Evolutionary conservation across 441 rosid genomes (phyloP), one percentile per base, ranked within the genome.

Genomic region (Croton laevigatus): DNA sequence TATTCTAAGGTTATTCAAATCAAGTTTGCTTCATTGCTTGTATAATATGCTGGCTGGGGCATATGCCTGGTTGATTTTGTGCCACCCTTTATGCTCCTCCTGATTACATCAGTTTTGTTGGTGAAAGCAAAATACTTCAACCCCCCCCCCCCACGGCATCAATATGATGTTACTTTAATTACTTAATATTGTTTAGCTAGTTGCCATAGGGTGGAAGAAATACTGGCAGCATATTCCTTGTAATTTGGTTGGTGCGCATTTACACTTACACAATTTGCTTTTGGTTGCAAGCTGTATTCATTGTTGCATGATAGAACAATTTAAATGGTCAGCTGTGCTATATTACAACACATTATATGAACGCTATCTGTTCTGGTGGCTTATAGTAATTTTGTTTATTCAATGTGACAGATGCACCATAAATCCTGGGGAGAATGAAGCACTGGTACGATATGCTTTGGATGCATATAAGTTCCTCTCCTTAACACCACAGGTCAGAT

Each of bases 351-450:
- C 38, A 64, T 32, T 16, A 46, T 46, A 46, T 20, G 42, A 1
- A 6, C 27, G 3, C 10, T 23, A 14, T 45, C 46, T 22, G 7
- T 22, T 16, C 46, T 45, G 54, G 22, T 45, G 37, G 19, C 38
- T 23, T 44, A 40, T 9, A 9, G 20, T 65, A 46, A 22, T 48
- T 63, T 63, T 40, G 40, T 8, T 42, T 55, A 23, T 23, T 17
- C 40, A 23, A 37, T 75, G 79, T 82, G 73, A 58, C 79, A 94
- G 98, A 71, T 94, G 99, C 80, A 94, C 99, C 23, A 86, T 92
- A 67, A 92, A 90, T 79, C 98, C 99, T 34, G 91, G 98, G 8
- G 99, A 94, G 84, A 94, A 92, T 75, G 98, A 92, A 80, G 93
- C 93, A 4, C 71, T 92, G 79, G 97, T 92, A 70, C 90, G 97